Base-by-base conservation (phyloP, 2,329 filamentous ascomycete species). In the Talaromyces albobiverticillius region DNA sequence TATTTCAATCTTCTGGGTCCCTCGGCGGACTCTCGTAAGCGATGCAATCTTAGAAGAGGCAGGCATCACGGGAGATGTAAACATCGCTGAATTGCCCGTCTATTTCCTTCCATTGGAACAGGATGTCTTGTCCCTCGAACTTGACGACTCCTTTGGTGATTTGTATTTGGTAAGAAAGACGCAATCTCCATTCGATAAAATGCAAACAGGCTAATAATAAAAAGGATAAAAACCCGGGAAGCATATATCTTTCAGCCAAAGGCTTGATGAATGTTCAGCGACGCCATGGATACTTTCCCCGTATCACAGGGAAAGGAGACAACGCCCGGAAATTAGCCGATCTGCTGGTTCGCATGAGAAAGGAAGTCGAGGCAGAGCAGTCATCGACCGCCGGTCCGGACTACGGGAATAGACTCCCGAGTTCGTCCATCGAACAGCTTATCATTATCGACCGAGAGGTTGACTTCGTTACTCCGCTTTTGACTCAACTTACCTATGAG, bases 401-500 rank as follows among this genome's bases (percentile, higher is more conserved):
- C 51, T 79, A 78, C 2, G 74, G 77, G 8, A 82, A 81, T 42
- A 88, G 88, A 6, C 86, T 89, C 10, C 93, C 94, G 11, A 97
- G 94, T 70, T 88, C 88, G 10, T 86, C 86, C 6, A 89, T 91
- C 46, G 94, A 99, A 70, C 95, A 88, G 66, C 78, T 96, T 56
- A 92, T 99, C 64, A 88, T 99, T 57, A 91, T 99, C 53, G 94
- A 99, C 71, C 88, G 94, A 47, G 92, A 96, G 68, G 88, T 96
- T 53, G 94, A 99, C 70, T 91, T 94, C 64, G 90, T 93, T 14
- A 96, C 94, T 1, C 87, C 89, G 0, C 80, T 99, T 14, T 85
- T 99, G 51, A 97, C 93, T 0, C 94, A 99, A 69, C 77, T 99
- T 58, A 99, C 94, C 1, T 99, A 99, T 65, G 93, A 99, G 73